Evolutionary conservation across 148 eudicot genomes (phyloP).

Genomic region (Silene uniflora): DNA sequence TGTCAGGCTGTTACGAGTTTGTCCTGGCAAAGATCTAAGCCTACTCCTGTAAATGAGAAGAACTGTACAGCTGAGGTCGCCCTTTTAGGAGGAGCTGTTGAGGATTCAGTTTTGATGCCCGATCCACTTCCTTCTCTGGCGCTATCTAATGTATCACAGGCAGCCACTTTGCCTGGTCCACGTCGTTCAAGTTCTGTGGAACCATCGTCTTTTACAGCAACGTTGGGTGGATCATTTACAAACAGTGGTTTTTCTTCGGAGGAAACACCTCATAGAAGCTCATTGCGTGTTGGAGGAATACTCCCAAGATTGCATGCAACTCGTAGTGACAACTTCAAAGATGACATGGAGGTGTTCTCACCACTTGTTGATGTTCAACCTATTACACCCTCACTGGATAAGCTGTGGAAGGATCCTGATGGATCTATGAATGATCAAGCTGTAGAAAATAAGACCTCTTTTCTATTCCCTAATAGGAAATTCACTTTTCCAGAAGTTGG

Average conservation of each 20-base stretch:
- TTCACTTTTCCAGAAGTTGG: constrained; percentile 46
- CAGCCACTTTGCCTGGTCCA: constrained; percentile 47
- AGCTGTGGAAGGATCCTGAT: constrained; percentile 60
- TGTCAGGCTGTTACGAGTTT: constrained; percentile 86
- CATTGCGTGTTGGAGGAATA: constrained; percentile 54
- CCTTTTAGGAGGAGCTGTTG: constrained; percentile 80
- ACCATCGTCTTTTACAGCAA: constrained; percentile 36
- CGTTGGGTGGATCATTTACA: constrained; percentile 34
- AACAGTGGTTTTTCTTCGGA: constrained; percentile 38
- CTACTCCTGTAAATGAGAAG: constrained; percentile 58
- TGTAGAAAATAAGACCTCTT: constrained; percentile 50
- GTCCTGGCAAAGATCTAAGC: constrained; percentile 95
- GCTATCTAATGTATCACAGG: constrained; percentile 44
- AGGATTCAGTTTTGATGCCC: constrained; percentile 92
- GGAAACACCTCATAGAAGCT: constrained; percentile 60
- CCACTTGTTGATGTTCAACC: constrained; percentile 94
- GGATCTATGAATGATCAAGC: constrained; percentile 47
- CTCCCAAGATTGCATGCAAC: constrained; percentile 71
- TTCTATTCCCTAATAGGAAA: constrained; percentile 46
- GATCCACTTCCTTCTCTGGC: constrained; percentile 81
- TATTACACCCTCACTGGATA: constrained; percentile 75
- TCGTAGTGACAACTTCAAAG: constrained; percentile 63
- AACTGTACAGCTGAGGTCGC: constrained; percentile 71
- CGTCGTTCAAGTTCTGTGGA: constrained; percentile 57
- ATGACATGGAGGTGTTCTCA: constrained; percentile 98